Base-by-base conservation (phyloP, 129 eudicot genomes). In the Arctium minus region DNA sequence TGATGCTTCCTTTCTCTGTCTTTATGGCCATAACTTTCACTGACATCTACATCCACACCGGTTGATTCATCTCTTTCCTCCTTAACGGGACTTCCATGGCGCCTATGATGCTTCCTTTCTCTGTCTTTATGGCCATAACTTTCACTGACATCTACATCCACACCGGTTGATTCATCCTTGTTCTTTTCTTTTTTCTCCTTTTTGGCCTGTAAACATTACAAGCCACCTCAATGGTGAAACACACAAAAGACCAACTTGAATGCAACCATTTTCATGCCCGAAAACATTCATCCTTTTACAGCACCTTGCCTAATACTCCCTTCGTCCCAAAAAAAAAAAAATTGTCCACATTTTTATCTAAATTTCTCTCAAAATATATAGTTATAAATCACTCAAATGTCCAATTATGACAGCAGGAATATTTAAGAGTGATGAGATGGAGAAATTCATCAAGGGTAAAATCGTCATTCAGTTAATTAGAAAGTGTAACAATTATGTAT, bases 141-240 rank as follows among this genome's bases (percentile, higher is more conserved):
- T 53, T 53, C 65, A 53, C 65, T n/a, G 4, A 53, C 65, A 53
- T 15, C 65, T 22, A 53, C 65, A 74, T 75, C 85, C 75, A 88
- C 94, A 79, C 87, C 84, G 44, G 91, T 97, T 18, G 80, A 56
- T 77, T 91, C 96, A 40, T 92, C 98, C 79, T 92, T 92, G 84
- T 86, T 90, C 79, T 82, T 91, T 72, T 91, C 95, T 65, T 91
- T 93, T 85, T 93, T 96, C 90, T 93, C 98, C 86, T 92, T 95
- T 78, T 92, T 91, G 10, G 83, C 91, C 99, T 95, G 89, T 29
- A 40, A 74, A 5, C 39, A 13, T 64, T 5, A 44, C 50, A 44
- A 53, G 65, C 65, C 65, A 1, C 65, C 65, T 13, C 22, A 53
- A 53, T 53, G 65, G 65, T 53, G 27, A 53, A 53, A 15, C 65